Evolutionary conservation across 169 alveolate genomes (phyloP).

Genomic region (Eimeria sp.): DNA sequence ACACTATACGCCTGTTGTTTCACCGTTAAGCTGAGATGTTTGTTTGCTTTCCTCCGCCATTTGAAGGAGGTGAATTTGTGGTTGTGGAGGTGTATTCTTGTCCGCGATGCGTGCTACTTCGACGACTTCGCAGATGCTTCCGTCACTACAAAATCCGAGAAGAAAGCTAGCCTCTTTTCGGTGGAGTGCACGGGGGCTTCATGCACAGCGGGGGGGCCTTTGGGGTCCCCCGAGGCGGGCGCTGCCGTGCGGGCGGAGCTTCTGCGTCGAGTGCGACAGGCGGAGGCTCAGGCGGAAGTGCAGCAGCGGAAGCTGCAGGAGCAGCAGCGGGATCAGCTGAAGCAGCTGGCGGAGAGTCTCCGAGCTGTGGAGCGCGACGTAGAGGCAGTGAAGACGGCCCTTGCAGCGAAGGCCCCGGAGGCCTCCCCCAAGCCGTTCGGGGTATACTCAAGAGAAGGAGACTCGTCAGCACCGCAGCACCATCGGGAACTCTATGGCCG

Average conservation of each 20-base stretch:
- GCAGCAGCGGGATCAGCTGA: slow-evolving; percentile 49
- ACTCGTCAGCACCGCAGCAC: neutral
- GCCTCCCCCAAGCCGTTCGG: slow-evolving; percentile 3
- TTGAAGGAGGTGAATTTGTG: neutral
- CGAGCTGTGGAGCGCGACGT: slow-evolving; percentile 71
- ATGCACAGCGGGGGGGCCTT: neutral
- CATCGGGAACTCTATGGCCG: slow-evolving; percentile 7
- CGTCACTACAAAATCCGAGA: slow-evolving; percentile 28
- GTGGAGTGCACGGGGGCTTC: slow-evolving; percentile 33
- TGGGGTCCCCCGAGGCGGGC: slow-evolving; percentile 34
- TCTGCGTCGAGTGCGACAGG: slow-evolving; percentile 59
- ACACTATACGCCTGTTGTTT: neutral
- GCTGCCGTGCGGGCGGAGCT: slow-evolving; percentile 54
- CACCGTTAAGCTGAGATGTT: neutral
- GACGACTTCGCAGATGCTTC: slow-evolving; percentile 16
- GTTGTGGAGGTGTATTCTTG: neutral
- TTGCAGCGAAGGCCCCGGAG: slow-evolving; percentile 2
- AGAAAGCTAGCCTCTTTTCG: slow-evolving; percentile 12
- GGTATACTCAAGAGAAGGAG: neutral
- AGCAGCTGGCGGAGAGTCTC: slow-evolving; percentile 72
- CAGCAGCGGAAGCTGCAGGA: slow-evolving; percentile 71
- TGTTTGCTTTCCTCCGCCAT: neutral
- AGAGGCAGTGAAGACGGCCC: slow-evolving; percentile 53
- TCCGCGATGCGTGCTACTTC: neutral
- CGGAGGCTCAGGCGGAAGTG: slow-evolving; percentile 48